phyloP scores from a whole-genome alignment of 2,329 filamentous ascomycete genomes.

The Epichloe festucae region DNA sequence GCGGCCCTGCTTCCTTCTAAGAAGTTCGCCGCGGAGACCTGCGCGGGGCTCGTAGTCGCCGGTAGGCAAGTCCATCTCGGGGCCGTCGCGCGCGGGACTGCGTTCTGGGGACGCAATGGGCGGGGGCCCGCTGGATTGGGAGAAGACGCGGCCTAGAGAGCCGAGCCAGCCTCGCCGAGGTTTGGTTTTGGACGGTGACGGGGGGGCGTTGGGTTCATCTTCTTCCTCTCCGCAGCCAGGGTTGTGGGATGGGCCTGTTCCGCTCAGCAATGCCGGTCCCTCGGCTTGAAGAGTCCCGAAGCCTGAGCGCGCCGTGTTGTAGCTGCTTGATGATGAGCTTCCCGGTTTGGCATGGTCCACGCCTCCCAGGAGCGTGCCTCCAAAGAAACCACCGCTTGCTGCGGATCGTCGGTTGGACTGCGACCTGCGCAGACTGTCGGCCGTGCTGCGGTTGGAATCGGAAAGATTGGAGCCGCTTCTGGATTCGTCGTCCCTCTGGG shows the following conservation, averaged over 20 bases:
- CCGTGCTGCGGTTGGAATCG: constrained; percentile 35
- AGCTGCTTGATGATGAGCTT: constrained; percentile 32
- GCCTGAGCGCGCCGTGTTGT: constrained; percentile 40
- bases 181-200: constrained; percentile 46
- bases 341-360: constrained; percentile 20
- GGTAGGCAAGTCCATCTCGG: constrained; percentile 16
- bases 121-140: constrained; percentile 23
- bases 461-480: constrained; percentile 45
- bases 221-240: constrained; percentile 22
- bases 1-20: constrained; percentile 42
- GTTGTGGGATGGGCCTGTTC: constrained; percentile 7
- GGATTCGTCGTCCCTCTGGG: constrained; percentile 31
- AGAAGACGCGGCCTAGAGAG: constrained; percentile 51
- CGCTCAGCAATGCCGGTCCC: constrained; percentile 31
- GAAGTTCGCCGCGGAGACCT: constrained; percentile 33
- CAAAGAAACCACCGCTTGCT: constrained; percentile 16
- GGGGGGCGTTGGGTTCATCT: constrained; percentile 24
- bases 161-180: constrained; percentile 52
- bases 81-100: constrained; percentile 14
- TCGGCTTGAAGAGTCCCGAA: constrained; percentile 41
- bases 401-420: constrained; percentile 20
- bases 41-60: constrained; percentile 32
- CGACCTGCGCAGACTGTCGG: constrained; percentile 27
- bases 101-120: constrained; percentile 7
- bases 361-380: constrained; percentile 13